Evolutionary conservation across 192 early-diverging fungal genomes (phyloP).

Genomic region (Chytriomyces hyalinus): DNA sequence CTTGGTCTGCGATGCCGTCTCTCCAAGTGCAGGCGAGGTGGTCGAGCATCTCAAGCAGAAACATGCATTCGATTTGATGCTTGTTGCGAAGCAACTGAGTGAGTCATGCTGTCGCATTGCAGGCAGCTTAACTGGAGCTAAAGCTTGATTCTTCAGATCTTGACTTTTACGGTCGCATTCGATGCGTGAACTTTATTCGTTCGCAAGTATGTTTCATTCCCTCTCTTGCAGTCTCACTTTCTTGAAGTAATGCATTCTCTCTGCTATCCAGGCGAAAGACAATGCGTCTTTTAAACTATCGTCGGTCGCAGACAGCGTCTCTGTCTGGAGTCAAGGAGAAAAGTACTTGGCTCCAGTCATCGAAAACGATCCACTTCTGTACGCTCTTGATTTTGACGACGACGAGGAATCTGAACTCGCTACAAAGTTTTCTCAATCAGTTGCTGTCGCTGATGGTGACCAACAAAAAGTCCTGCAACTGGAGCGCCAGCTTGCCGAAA

Average conservation of each 20-base stretch:
- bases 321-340: constrained; percentile 49
- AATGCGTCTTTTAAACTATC: constrained; percentile 2
- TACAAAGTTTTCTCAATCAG: neutral
- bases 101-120: neutral
- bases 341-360: constrained; percentile 51
- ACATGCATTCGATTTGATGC: constrained; percentile 82
- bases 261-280: constrained; percentile 17
- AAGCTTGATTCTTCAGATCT: constrained; percentile 43
- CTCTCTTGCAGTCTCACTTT: neutral
- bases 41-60: constrained; percentile 74
- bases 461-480: constrained; percentile 29
- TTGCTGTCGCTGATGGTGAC: constrained; percentile 19
- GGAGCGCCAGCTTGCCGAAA: constrained; percentile 40
- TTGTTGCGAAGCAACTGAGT: constrained; percentile 24
- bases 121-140: neutral
- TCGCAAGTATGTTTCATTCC: constrained; percentile 17
- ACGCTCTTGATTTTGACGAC: constrained; percentile 49
- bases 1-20: neutral
- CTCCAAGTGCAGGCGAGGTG: constrained; percentile 35
- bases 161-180: constrained; percentile 85
- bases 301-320: neutral
- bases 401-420: constrained; percentile 41
- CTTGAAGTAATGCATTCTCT: constrained; percentile 2
- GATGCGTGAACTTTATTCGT: constrained; percentile 87
- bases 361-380: constrained; percentile 60